A percentile compares a stretch with the other conserved stretches of the same genome.
Conservation (phyloP, 1,284 basidiomycete species). For the Phylloporus sp. region DNA sequence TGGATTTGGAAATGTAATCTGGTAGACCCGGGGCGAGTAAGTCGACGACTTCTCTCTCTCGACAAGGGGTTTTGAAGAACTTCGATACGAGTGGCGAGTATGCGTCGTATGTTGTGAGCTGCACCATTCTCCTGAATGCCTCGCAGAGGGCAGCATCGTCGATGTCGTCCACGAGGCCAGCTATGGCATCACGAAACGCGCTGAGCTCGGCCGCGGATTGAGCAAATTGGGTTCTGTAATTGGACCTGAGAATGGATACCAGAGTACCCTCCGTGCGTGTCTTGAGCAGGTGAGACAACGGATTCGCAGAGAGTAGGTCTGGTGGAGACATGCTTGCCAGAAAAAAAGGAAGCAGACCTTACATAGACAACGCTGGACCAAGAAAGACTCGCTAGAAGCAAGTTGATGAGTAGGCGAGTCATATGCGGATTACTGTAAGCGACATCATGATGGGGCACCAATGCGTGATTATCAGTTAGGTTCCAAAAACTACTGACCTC, state of each 20-base stretch:
- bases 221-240: conserved; percentile 1
- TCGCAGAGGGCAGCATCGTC: conserved; percentile 6
- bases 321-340: conserved; percentile 1
- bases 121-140: not conserved
- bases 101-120: conserved; percentile 4
- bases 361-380: no score
- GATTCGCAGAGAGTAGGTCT: not conserved
- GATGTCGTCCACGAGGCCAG: conserved; percentile 1
- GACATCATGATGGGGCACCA: no score
- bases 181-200: conserved; percentile 1
- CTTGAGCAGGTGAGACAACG: conserved; percentile 1
- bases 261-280: not conserved
- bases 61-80: conserved; percentile 4
- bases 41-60: conserved; percentile 2
- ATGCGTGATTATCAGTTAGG: no score
- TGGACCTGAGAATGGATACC: conserved; percentile 1
- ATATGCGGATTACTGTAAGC: no score
- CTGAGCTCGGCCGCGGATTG: not conserved
- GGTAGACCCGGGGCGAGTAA: conserved; percentile 26
- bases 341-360: no score
- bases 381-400: no score
- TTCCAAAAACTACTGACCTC: no score
- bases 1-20: conserved; percentile 17
- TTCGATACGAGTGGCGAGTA: conserved; percentile 1
- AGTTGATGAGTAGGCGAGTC: no score